These are phyloP conservation scores for Endothia cerciana DNA, from an alignment of 2,329 filamentous ascomycete genomes.

Conservation along the genomic window DNA sequence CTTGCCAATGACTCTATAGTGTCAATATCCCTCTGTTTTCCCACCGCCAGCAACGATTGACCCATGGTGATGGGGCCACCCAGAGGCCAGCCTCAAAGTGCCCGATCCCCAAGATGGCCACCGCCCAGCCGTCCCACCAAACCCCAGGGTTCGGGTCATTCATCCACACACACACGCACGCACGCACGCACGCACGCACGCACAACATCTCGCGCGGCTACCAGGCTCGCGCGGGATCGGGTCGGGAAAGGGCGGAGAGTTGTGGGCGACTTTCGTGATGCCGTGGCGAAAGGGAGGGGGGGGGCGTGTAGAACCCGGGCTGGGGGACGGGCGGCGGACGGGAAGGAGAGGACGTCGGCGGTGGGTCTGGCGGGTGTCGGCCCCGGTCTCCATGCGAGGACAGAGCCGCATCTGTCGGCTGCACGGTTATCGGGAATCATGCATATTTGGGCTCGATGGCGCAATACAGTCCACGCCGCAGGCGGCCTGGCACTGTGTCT, in stretches of 20 bases:
- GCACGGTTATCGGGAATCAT: conserved; percentile 28
- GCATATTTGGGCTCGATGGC: conserved; percentile 27
- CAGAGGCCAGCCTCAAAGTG: neutral
- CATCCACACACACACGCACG: neutral
- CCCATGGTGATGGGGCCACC: neutral
- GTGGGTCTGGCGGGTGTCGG: conserved; percentile 25
- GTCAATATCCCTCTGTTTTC: neutral
- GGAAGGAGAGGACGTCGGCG: conserved; percentile 29
- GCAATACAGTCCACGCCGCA: conserved; percentile 14
- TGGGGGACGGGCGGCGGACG: conserved; percentile 8
- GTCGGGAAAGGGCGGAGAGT: too few relatives aligned
- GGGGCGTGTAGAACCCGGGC: neutral
- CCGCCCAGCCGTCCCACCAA: neutral
- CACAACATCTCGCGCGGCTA: neutral
- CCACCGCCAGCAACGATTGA: neutral
- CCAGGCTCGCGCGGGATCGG: conserved; percentile 7
- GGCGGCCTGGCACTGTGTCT: conserved; percentile 20
- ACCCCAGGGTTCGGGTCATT: conserved; percentile 23
- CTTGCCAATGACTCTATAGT: conserved; percentile 18
- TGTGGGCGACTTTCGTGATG: neutral
- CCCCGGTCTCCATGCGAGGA: conserved; percentile 21
- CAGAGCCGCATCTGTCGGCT: conserved; percentile 29
- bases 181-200: neutral
- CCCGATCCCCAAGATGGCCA: neutral
- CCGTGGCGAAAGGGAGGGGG: conserved; percentile 1